phyloP scores from a whole-genome alignment of 495 filamentous ascomycete species.

The Hyaloscypha bicolor region DNA sequence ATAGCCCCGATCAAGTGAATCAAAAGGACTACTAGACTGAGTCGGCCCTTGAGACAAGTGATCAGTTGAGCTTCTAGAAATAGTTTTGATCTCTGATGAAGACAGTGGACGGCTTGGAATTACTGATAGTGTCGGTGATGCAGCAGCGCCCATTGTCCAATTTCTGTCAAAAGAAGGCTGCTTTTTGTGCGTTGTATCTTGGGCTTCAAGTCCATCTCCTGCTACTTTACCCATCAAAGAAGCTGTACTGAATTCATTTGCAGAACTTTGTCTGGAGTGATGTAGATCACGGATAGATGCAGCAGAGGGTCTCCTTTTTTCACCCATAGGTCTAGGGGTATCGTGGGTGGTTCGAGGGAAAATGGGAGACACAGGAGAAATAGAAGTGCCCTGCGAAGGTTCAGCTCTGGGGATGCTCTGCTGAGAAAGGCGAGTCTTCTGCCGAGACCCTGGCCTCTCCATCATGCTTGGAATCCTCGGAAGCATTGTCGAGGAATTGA shows the following conservation, averaged over 20 bases:
- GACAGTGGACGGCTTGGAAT: slow-evolving; percentile 43
- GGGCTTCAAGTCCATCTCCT: slow-evolving; percentile 23
- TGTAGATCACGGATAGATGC: slow-evolving; percentile 83
- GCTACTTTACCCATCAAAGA: slow-evolving; percentile 42
- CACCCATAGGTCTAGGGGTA: slow-evolving; percentile 10
- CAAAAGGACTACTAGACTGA: slow-evolving; percentile 40
- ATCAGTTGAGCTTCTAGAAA: slow-evolving; percentile 35
- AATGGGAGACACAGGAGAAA: slow-evolving; percentile 24
- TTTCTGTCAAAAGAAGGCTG: slow-evolving; percentile 86
- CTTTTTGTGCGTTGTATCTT: slow-evolving; percentile 64
- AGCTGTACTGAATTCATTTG: slow-evolving; percentile 67
- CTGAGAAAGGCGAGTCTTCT: slow-evolving; percentile 28
- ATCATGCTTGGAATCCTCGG: slow-evolving; percentile 63
- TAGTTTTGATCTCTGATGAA: slow-evolving; percentile 46
- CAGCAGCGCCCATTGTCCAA: slow-evolving; percentile 75
- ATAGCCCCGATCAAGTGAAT: slow-evolving; percentile 82
- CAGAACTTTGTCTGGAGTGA: slow-evolving; percentile 85
- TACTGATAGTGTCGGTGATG: slow-evolving; percentile 27
- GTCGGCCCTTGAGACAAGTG: slow-evolving; percentile 28
- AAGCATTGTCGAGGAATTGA: slow-evolving; percentile 51
- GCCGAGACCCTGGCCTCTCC: slow-evolving; percentile 40
- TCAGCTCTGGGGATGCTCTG: slow-evolving; percentile 22
- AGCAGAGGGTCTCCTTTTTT: slow-evolving; percentile 57
- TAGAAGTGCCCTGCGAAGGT: slow-evolving; percentile 11
- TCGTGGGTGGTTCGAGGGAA: slow-evolving; percentile 22